Evolutionary conservation across 192 early-diverging fungal genomes (phyloP), one percentile per base, ranked within the genome.

Genomic region (Ramicandelaber brevisporus): DNA sequence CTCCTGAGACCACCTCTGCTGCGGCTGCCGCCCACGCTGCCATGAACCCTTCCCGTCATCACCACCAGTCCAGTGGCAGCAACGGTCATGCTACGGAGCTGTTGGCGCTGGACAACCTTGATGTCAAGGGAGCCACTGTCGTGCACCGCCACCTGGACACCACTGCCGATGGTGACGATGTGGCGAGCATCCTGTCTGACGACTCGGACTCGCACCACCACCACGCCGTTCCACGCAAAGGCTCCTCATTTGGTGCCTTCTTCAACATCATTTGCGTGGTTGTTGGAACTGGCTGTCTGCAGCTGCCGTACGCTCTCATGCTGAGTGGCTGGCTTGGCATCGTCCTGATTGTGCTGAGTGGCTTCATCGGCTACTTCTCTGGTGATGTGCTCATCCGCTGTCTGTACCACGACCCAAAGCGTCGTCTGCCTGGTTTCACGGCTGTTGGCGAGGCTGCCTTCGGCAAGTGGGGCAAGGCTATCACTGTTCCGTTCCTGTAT

Each of bases 231-330:
- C 37, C 34, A 17, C 43, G 53, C 22, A 50, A 50, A 19, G 65
- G 60, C 3, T 63, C 59, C 17, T 51, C 48, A 17, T 39, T 59
- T 17, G 41, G 53, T 10, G 68, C 60, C 16, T 65, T 57, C 22
- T 48, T 62, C 11, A 65, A 63, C 31, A 45, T 71, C 6, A 51
- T 65, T 5, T 83, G 78, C 38, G 69, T 74, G 11, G 67, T 73
- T 7, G 74, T 74, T 7, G 80, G 80, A 21, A 73, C 70, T 5
- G 83, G 83, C 7, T 63, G 77, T 14, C 60, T 83, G 14, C 78
- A 80, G 40, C 54, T 87, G 11, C 83, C 83, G 2, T 83, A 70
- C 40, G 70, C 79, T 3, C 54, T 87, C 9, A 57, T 43, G 21
- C 50, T 67, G 20, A 61, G 68, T 31, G 83, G 83, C 0, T 87